A percentile compares a stretch with the other conserved stretches of the same genome.
Conservation (phyloP, 805 yeast genomes). For the Candida ponderosae region DNA sequence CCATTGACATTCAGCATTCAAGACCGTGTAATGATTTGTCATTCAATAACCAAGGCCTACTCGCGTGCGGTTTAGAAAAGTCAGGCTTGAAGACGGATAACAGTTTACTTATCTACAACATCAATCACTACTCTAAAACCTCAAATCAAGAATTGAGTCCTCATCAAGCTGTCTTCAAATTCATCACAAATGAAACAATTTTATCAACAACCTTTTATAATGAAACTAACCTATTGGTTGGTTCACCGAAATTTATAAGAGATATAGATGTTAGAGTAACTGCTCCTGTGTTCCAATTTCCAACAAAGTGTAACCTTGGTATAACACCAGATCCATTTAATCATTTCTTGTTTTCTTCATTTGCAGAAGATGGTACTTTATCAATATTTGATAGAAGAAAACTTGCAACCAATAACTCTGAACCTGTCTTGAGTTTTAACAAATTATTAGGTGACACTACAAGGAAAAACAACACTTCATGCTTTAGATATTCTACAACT, state of each 20-base stretch:
- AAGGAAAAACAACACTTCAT: conserved; percentile 52
- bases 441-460: conserved; percentile 56
- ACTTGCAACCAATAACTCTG: conserved; percentile 36
- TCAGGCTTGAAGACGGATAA: conserved; percentile 55
- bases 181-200: conserved; percentile 68
- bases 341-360: conserved; percentile 60
- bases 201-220: conserved; percentile 62
- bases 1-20: conserved; percentile 36
- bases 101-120: conserved; percentile 75
- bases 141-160: conserved; percentile 36
- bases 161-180: conserved; percentile 47
- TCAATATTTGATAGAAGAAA: conserved; percentile 78
- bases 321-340: conserved; percentile 64
- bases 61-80: conserved; percentile 76
- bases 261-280: conserved; percentile 69
- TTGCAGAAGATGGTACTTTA: conserved; percentile 77
- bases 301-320: conserved; percentile 65
- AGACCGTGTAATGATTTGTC: conserved; percentile 72
- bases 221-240: conserved; percentile 54
- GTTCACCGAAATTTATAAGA: conserved; percentile 68
- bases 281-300: conserved; percentile 62
- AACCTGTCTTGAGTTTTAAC: conserved; percentile 52
- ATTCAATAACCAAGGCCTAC: conserved; percentile 53
- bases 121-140: conserved; percentile 46
- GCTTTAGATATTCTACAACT: conserved; percentile 60